Evolutionary conservation across 192 early-diverging fungal species (phyloP), one percentile per base, ranked within the genome.

Genomic region (Backusella mclennaniae): DNA sequence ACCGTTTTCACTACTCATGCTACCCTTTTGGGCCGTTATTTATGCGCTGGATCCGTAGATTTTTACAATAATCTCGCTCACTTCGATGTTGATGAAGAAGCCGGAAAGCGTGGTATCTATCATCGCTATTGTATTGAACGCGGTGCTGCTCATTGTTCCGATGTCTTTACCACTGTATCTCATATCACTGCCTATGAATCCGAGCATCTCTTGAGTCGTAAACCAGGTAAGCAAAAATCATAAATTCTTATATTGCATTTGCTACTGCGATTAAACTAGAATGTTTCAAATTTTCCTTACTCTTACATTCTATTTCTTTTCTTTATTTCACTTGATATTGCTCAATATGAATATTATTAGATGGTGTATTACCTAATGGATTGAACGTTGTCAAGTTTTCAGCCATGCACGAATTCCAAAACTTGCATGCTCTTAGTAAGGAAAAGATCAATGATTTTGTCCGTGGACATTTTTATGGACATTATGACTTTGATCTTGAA

Each of bases 381-480:
- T 84, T 99, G 52, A 97, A 97, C 78, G 95, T 98, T 14, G 93
- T 99, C 59, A 99, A 99, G 86, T 97, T 99, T 89, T 91, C 89
- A 6, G 97, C 96, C 6, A 92, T 96, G 86, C 97, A 99, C 82
- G 96, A 99, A 85, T 99, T 99, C 89, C 97, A 99, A 83, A 99
- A 99, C 85, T 77, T 97, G 82, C 97, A 99, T 78, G 95, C 96
- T 66, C 85, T 92, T 33, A 89, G 88, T 81, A 99, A 99, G 84
- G 96, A 96, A 70, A 94, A 94, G 76, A 99, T 99, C 85, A 90
- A 96, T 84, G 93, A 96, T 79, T 99, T 99, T 90, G 93, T 98
- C 29, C 92, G 95, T 49, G 97, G 97, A n/a, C 97, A 99, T 83
- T 99, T 99, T 77, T 97, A 96, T 85, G 97, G 97, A 1, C 95